Conservation (phyloP, 73 alveolate species). For the Paramecium biaurelia region DNA sequence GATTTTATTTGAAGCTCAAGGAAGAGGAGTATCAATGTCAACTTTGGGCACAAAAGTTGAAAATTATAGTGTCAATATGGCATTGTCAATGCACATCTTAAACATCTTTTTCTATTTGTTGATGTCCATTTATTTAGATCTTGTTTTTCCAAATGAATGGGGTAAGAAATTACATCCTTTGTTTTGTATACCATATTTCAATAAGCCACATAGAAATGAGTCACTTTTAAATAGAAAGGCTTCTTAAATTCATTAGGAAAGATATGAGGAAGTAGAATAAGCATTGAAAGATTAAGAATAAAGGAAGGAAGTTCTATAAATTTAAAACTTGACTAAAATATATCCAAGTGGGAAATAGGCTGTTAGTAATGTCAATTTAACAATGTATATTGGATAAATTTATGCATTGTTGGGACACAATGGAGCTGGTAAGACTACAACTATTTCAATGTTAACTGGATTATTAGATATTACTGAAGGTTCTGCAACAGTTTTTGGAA, state of each 20-base stretch:
- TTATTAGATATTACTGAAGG: conserved; percentile 75
- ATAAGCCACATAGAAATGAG: conserved; percentile 58
- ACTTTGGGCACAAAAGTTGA: conserved; percentile 57
- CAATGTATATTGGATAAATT: conserved; percentile 93
- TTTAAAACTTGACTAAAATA: conserved; percentile 68
- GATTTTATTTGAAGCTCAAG: conserved; percentile 69
- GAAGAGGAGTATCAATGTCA: conserved; percentile 64
- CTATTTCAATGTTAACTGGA: conserved; percentile 92
- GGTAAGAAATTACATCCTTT: conserved; percentile 77
- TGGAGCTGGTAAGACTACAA: conserved; percentile 99
- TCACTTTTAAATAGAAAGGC: conserved; percentile 9
- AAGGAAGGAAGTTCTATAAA: conserved; percentile 72
- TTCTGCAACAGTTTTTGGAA: conserved; percentile 68
- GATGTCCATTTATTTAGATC: conserved; percentile 71
- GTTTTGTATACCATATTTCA: conserved; percentile 63
- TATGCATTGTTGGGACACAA: conserved; percentile 98
- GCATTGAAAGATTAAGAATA: conserved; percentile 69
- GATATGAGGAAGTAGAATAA: conserved; percentile 59
- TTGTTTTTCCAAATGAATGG: conserved; percentile 78
- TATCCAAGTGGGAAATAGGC: conserved; percentile 90
- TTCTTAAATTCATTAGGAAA: conserved; percentile 50
- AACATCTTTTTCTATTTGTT: conserved; percentile 68
- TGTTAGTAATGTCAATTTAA: conserved; percentile 83
- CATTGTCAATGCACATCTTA: conserved; percentile 61
- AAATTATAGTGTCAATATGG: conserved; percentile 62